A percentile compares a stretch with the other conserved stretches of the same genome.
These are phyloP conservation scores for Dictyostelium discoideum DNA, from an alignment of 78 protist species.

Conservation along the genomic window DNA sequence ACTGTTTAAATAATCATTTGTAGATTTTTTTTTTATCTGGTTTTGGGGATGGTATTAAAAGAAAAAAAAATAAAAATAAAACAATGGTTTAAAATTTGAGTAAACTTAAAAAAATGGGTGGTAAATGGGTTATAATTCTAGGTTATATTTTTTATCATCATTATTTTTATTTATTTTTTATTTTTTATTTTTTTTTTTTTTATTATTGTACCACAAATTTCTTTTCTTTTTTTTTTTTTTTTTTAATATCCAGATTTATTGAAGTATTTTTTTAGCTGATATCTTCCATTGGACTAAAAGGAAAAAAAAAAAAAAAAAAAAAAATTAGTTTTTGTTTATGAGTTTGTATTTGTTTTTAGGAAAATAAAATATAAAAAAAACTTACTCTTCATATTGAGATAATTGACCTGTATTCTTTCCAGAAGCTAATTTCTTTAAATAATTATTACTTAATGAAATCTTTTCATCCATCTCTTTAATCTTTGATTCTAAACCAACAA, in stretches of 20 bases:
- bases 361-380: background rate
- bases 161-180: background rate
- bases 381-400: slow-evolving; percentile 8
- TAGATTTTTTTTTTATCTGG: too few relatives aligned
- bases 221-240: background rate
- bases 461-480: slow-evolving; percentile 62
- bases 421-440: background rate
- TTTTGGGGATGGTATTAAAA: too few relatives aligned
- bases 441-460: slow-evolving; percentile 17
- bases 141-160: background rate
- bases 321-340: background rate
- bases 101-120: background rate
- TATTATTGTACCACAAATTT: background rate
- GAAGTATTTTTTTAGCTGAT: background rate
- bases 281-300: background rate
- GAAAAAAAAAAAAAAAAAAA: background rate
- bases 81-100: background rate
- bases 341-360: background rate
- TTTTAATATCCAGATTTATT: background rate
- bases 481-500: slow-evolving; percentile 7
- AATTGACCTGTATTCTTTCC: background rate
- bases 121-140: background rate
- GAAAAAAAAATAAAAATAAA: too few relatives aligned
- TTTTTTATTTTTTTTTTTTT: background rate
- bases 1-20: too few relatives aligned